A percentile compares a stretch with the other conserved stretches of the same genome.
Evolutionary conservation across 805 yeast genomes (phyloP).

Genomic region (Starmerella riodocensis): DNA sequence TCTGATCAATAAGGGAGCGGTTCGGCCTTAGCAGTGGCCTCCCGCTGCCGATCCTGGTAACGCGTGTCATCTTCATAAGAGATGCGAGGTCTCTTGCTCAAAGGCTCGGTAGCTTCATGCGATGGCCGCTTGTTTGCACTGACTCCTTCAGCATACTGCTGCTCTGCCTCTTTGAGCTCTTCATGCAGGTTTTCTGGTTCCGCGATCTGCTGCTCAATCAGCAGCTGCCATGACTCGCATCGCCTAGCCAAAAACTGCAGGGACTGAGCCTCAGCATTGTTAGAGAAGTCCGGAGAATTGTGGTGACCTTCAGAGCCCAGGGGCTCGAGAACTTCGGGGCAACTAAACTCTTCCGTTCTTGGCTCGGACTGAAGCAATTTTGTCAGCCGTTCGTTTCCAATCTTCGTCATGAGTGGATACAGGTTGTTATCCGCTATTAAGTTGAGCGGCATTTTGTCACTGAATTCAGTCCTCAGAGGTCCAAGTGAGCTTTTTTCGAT

Average conservation of each 20-base stretch:
- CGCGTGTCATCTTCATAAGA: slow-evolving; percentile 10
- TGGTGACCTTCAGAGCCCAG: too few relatives aligned
- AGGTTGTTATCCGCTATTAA: background rate
- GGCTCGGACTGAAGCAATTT: background rate
- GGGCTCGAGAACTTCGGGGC: too few relatives aligned
- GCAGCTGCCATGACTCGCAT: slow-evolving; percentile 2
- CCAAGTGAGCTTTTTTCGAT: background rate
- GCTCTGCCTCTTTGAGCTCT: background rate
- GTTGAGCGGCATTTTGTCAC: background rate
- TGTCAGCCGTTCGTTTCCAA: slow-evolving; percentile 4
- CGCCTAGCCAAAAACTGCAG: background rate
- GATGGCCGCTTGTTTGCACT: too few relatives aligned
- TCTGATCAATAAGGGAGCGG: slow-evolving; percentile 16
- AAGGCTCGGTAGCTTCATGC: slow-evolving; percentile 1
- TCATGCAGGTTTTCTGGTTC: background rate
- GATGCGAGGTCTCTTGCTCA: slow-evolving; percentile 9
- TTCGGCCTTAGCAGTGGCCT: slow-evolving; percentile 1
- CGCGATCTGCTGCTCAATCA: background rate
- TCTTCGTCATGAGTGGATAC: background rate
- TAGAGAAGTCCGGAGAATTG: too few relatives aligned
- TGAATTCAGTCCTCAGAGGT: too few relatives aligned
- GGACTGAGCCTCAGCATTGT: too few relatives aligned
- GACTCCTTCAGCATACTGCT: background rate
- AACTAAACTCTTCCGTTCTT: too few relatives aligned
- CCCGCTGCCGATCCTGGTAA: slow-evolving; percentile 6